These are phyloP conservation scores for Copromyces sp. DNA, from an alignment of 495 filamentous ascomycete species.

Conservation along the genomic window DNA sequence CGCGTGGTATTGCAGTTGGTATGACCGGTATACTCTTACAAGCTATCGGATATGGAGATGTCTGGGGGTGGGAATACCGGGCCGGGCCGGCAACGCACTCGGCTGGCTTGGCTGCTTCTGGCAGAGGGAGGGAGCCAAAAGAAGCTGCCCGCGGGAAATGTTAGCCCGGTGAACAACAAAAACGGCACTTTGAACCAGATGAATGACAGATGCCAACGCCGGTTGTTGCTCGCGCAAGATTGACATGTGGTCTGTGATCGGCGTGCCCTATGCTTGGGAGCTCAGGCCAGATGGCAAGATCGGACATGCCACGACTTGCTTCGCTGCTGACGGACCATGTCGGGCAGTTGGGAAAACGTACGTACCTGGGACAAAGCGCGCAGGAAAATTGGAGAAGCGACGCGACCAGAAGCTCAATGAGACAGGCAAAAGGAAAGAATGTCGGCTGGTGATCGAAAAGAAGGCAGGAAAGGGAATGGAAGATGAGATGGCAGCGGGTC, in stretches of 20 bases:
- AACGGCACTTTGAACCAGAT: neutral
- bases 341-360: neutral
- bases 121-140: neutral
- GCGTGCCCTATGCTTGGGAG: neutral
- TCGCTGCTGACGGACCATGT: neutral
- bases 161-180: neutral
- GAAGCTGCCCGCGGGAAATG: neutral
- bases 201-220: neutral
- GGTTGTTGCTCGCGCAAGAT: neutral
- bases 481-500: neutral
- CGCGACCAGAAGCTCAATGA: neutral
- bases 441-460: neutral
- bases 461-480: neutral
- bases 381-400: neutral
- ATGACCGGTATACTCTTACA: neutral
- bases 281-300: neutral
- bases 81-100: neutral
- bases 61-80: neutral
- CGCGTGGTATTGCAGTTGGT: neutral
- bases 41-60: neutral
- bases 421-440: neutral
- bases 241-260: neutral
- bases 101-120: neutral
- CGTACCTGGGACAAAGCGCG: neutral
- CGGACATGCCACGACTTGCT: neutral